A percentile compares a stretch with the other conserved stretches of the same genome.
phyloP scores from a whole-genome alignment of 176 grass and related monocot genomes.

The Eragrostis curvula region DNA sequence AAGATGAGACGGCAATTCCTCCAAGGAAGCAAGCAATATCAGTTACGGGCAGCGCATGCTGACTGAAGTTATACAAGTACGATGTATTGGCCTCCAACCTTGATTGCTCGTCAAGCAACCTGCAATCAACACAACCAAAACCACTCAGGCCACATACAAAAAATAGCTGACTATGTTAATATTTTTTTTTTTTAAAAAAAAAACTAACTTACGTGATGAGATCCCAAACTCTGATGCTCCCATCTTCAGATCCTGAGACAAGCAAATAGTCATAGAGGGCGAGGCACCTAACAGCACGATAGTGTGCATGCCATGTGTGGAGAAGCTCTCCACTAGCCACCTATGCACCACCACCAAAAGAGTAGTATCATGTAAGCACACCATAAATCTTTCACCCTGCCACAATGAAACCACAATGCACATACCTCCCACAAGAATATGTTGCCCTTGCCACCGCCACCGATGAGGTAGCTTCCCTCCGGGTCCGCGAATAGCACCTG shows the following conservation, averaged over 20 bases:
- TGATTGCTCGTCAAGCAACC: constrained; percentile 79
- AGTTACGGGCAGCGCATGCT: constrained; percentile 68
- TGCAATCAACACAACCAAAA: constrained; percentile 43
- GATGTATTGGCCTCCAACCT: constrained; percentile 46
- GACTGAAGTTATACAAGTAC: constrained; percentile 70
- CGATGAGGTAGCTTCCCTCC: constrained; percentile 84
- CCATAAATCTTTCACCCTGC: too few species aligned
- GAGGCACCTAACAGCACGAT: constrained; percentile 82
- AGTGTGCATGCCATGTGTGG: constrained; percentile 77
- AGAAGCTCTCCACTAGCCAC: constrained; percentile 80
- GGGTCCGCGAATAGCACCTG: constrained; percentile 67
- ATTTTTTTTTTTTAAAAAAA: too few species aligned
- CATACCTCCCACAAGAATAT: constrained; percentile 88
- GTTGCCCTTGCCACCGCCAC: constrained; percentile 68
- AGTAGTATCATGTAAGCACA: neutral
- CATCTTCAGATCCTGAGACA: constrained; percentile 78
- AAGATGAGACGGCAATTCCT: constrained; percentile 78
- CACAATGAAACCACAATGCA: constrained; percentile 7
- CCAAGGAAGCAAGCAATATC: constrained; percentile 76
- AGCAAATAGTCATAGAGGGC: constrained; percentile 70
- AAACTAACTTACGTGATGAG: constrained; percentile 66
- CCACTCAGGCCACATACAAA: constrained; percentile 23
- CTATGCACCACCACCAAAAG: constrained; percentile 41
- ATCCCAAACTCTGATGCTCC: constrained; percentile 84
- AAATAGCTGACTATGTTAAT: constrained; percentile 15